These are phyloP conservation scores for Epichloe amarillans DNA, from an alignment of 2,329 filamentous ascomycete species.

Conservation along the genomic window DNA sequence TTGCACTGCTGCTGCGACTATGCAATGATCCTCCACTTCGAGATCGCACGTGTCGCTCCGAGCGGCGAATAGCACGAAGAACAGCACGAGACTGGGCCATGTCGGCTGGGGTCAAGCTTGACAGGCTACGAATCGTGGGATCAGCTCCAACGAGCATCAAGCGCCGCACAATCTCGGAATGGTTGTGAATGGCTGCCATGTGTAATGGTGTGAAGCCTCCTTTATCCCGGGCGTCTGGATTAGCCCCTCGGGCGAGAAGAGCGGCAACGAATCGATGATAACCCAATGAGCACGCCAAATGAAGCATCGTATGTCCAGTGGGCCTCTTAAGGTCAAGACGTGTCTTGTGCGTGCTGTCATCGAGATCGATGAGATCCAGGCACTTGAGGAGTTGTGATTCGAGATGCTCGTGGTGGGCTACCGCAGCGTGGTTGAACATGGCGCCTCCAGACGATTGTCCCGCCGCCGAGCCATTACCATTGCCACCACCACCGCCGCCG, in stretches of 20 bases:
- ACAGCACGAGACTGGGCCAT: constrained; percentile 54
- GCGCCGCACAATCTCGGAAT: constrained; percentile 61
- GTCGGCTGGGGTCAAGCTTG: constrained; percentile 58
- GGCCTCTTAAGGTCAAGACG: constrained; percentile 50
- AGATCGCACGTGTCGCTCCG: constrained; percentile 49
- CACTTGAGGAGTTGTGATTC: constrained; percentile 59
- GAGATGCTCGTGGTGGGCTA: constrained; percentile 33
- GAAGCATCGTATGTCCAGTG: constrained; percentile 69
- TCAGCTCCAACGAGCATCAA: constrained; percentile 63
- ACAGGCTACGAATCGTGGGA: constrained; percentile 53
- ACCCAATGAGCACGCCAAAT: constrained; percentile 63
- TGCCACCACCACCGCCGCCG: constrained; percentile 8
- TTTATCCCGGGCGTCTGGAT: constrained; percentile 60
- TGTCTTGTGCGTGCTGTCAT: constrained; percentile 56
- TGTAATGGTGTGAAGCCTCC: constrained; percentile 75
- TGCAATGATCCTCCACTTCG: constrained; percentile 49
- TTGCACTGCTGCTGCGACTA: constrained; percentile 52
- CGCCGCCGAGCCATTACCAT: constrained; percentile 17
- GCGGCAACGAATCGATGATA: constrained; percentile 64
- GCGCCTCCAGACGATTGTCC: constrained; percentile 29
- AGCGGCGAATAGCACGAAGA: constrained; percentile 47
- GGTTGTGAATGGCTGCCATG: constrained; percentile 63
- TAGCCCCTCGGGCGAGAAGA: constrained; percentile 64
- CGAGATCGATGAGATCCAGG: constrained; percentile 66
- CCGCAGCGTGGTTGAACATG: constrained; percentile 26